Evolutionary conservation across 768 basidiomycete species (phyloP), one percentile per base, ranked within the genome.

Genomic region (Neoboletus subvelutipes): DNA sequence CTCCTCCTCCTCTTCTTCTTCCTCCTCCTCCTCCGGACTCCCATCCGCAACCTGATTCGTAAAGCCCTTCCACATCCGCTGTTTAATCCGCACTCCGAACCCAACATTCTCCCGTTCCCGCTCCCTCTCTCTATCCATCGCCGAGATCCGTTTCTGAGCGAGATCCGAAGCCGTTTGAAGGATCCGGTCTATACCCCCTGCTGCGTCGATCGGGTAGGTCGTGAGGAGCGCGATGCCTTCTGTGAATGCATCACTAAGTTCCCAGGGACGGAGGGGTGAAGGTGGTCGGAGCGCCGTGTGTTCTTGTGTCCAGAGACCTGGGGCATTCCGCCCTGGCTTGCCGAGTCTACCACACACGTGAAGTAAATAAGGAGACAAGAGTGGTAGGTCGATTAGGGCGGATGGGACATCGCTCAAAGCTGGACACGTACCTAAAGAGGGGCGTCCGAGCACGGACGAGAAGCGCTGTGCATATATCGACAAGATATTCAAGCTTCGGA

Each of bases 391-490:
- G 2, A 11, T 59, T n/a, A 57, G 50, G 28, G 1, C 8, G 40
- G 10, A 8, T 29, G 29, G 12, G 26, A n/a, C 18, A 7, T 34
- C 13, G 4, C 5, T 10, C 10, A n/a, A 45, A 12, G 56, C 48
- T 42, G 24, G 37, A 36, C 57, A 53, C 78, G 36, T 63, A 87
- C 88, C 81, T 75, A 39, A 83, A 77, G 11, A 91, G 71, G 15
- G 79, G 77, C 2, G 73, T 69, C 43, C 82, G 81, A 2, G 80
- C 78, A 50, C 82, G 78, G 22, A 90, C 71, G 28, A 91, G 76
- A 82, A 92, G 87, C 46, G 82, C 79, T 0, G 83, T 78, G 57
- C 88, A 88, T 31, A 92, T 72, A 59, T 90, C 86, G 50, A 90
- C 66, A n/a, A 91, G 76, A 61, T 78, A 78, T 26, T 90, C 86